A percentile compares a stretch with the other conserved stretches of the same genome.
These are phyloP conservation scores for Termitomyces sp. DNA, from an alignment of 768 basidiomycete genomes.

Conservation along the genomic window DNA sequence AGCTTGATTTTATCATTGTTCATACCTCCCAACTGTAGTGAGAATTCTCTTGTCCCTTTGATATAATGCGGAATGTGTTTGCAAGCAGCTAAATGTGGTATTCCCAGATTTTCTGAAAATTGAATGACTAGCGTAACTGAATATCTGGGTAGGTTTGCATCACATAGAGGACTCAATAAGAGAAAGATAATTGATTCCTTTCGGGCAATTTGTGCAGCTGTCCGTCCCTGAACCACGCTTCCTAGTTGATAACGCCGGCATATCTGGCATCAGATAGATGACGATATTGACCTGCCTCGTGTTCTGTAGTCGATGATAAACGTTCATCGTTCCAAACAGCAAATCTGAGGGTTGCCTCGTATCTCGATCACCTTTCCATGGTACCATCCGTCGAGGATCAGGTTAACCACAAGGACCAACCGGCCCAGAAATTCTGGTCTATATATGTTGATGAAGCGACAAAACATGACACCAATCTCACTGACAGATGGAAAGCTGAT, in stretches of 20 bases:
- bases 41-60: too few relatives aligned
- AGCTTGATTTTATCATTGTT: too few relatives aligned
- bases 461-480: neutral
- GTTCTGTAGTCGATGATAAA: neutral
- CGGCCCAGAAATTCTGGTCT: conserved; percentile 4
- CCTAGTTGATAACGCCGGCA: too few relatives aligned
- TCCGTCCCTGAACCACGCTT: neutral
- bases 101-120: too few relatives aligned
- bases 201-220: too few relatives aligned
- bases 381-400: neutral
- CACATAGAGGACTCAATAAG: too few relatives aligned
- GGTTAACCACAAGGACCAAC: neutral
- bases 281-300: neutral
- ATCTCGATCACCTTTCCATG: neutral
- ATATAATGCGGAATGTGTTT: too few relatives aligned
- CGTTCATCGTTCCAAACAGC: neutral
- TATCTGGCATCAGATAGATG: neutral
- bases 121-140: too few relatives aligned
- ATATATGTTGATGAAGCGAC: conserved; percentile 5
- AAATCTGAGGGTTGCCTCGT: too few relatives aligned
- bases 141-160: too few relatives aligned
- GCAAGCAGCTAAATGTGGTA: too few relatives aligned
- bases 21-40: too few relatives aligned
- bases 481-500: conserved; percentile 11
- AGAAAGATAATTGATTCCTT: neutral